phyloP scores from a whole-genome alignment of 768 basidiomycete species.

The Boletus bicolor region DNA sequence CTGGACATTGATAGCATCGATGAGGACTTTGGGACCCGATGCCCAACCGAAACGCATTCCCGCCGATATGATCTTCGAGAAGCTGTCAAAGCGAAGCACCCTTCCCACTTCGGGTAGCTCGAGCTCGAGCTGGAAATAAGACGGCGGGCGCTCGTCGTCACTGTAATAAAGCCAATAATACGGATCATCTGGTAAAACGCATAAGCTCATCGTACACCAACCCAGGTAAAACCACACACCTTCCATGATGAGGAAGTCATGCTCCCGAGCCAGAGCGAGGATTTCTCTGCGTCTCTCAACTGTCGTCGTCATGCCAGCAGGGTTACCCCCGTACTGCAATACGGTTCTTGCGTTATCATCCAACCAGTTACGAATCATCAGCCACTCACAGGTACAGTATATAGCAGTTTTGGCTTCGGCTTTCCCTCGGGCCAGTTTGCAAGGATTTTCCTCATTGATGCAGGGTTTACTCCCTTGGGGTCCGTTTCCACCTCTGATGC shows the following conservation, averaged over 20 bases:
- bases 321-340: slow-evolving; percentile 69
- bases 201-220: background rate
- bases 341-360: background rate
- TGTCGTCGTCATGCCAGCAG: slow-evolving; percentile 71
- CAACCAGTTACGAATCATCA: background rate
- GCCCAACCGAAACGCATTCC: slow-evolving; percentile 75
- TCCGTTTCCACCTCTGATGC: slow-evolving; percentile 68
- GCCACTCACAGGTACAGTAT: slow-evolving; percentile 60
- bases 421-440: slow-evolving; percentile 66
- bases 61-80: slow-evolving; percentile 73
- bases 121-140: slow-evolving; percentile 74
- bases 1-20: slow-evolving; percentile 64
- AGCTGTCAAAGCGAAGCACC: slow-evolving; percentile 78
- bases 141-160: slow-evolving; percentile 51
- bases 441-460: slow-evolving; percentile 54
- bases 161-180: slow-evolving; percentile 70
- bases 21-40: slow-evolving; percentile 59
- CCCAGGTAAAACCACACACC: slow-evolving; percentile 35
- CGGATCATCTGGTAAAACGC: slow-evolving; percentile 52
- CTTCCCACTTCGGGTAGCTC: slow-evolving; percentile 62
- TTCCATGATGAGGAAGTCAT: slow-evolving; percentile 76
- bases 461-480: slow-evolving; percentile 56
- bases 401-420: slow-evolving; percentile 67
- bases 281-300: slow-evolving; percentile 60
- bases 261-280: slow-evolving; percentile 59